These are phyloP conservation scores for Trichoderma brevicompactum DNA, from an alignment of 2,329 filamentous ascomycete genomes.

Conservation along the genomic window DNA sequence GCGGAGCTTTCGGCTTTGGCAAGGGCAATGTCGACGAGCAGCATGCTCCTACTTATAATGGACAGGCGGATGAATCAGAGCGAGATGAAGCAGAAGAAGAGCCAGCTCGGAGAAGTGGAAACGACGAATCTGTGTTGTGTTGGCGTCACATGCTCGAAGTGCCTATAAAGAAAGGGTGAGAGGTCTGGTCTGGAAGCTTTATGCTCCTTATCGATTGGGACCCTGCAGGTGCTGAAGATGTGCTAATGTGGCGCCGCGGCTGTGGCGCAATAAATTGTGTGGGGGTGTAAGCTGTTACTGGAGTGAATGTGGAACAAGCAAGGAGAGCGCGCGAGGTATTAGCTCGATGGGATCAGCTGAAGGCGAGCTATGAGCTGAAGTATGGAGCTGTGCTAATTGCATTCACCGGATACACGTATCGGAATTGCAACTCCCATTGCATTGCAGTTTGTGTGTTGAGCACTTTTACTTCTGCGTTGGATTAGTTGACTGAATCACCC, in stretches of 20 bases:
- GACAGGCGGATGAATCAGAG: background rate
- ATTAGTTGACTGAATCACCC: background rate
- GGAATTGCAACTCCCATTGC: background rate
- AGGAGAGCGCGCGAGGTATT: too few species aligned
- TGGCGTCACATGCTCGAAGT: slow-evolving; percentile 12
- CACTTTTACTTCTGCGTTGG: background rate
- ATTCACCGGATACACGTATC: background rate
- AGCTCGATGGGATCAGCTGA: background rate
- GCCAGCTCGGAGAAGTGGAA: background rate
- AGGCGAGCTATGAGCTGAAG: slow-evolving; percentile 1
- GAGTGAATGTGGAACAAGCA: too few species aligned
- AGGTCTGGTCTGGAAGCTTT: slow-evolving; percentile 9
- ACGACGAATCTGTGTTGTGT: background rate
- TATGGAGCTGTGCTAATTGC: background rate
- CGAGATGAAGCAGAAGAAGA: background rate
- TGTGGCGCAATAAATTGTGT: slow-evolving; percentile 13
- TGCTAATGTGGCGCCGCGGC: slow-evolving; percentile 17
- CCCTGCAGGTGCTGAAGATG: background rate
- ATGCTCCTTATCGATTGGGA: slow-evolving; percentile 24
- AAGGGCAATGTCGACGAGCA: too few species aligned
- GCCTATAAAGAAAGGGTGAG: slow-evolving; percentile 7
- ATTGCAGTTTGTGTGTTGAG: too few species aligned
- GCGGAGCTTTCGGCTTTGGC: background rate
- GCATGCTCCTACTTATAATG: background rate
- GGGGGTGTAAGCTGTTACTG: background rate